Base-by-base conservation (phyloP, 73 alveolate species). In the Paramecium caudatum region DNA sequence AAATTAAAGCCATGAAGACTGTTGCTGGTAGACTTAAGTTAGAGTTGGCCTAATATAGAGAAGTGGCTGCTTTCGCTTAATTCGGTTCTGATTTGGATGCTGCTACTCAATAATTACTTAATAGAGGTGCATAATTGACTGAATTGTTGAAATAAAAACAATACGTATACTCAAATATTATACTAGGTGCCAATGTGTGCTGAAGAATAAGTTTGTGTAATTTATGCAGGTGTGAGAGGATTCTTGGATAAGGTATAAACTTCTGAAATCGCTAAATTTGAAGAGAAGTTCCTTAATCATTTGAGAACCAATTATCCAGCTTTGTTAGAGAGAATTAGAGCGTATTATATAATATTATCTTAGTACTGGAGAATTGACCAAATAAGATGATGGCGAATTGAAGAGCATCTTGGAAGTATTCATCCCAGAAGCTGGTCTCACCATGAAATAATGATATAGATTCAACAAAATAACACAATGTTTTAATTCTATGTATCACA, bases 21-120 rank as follows among this genome's bases (percentile, higher is more conserved):
- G 98, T 97, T 65, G 98, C 99, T 65, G 99, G 99, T 90, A 94
- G 98, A 41, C 92, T 97, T 83, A 97, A 96, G 97, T 92, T 96
- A 48, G 98, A 95, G 91, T 91, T 97, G 84, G 99, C 99, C 82
- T 96, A 95, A 90, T 96, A 95, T 96, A 94, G 99, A 90, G 99
- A 97, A 92, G 99, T 98, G 70, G 99, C 99, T 65, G 99, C 99
- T 94, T 98, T 98, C 94, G 98, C 99, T 34, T 98, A 96, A 92
- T 98, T 98, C 97, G 99, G 99, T 86, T 86, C 93, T 5, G 99
- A 97, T 65, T 70, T 98, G 90, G 99, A 98, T 68, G 99, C 99
- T 7, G 92, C 99, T 36, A 98, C 99, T 83, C 98, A 97, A 93
- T 95, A 96, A 36, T 94, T 93, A 68, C 94, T 98, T 90, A 96